These are phyloP conservation scores for Miscanthus sacchariflorus DNA, from an alignment of 202 grass and related monocot genomes.

Conservation along the genomic window DNA sequence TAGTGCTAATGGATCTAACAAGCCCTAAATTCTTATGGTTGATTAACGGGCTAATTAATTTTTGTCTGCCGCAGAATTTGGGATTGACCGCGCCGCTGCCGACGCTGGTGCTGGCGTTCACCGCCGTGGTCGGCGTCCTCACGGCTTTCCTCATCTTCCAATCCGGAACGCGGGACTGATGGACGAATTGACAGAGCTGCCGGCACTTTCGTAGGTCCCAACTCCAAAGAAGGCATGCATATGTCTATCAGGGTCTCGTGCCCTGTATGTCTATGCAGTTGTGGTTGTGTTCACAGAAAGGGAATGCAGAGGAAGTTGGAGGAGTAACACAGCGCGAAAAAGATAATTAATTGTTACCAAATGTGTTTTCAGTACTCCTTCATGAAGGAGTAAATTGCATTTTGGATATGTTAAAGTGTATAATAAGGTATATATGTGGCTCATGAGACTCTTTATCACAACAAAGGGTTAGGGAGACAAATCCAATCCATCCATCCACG, in stretches of 20 bases:
- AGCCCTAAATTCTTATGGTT: background rate
- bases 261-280: background rate
- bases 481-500: too few species aligned
- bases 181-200: too few species aligned
- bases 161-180: slow-evolving; percentile 65
- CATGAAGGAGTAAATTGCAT: background rate
- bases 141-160: slow-evolving; percentile 84
- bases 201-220: too few species aligned
- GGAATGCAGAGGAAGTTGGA: too few species aligned
- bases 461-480: too few species aligned
- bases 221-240: background rate
- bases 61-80: slow-evolving; percentile 59
- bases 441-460: too few species aligned
- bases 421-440: too few species aligned
- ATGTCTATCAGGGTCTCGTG: background rate
- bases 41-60: background rate
- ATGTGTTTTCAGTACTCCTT: background rate
- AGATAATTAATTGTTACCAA: background rate
- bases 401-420: too few species aligned
- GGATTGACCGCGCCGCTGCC: slow-evolving; percentile 66
- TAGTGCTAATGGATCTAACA: too few species aligned
- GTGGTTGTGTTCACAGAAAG: background rate
- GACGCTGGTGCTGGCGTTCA: slow-evolving; percentile 66
- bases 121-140: slow-evolving; percentile 64
- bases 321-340: background rate